A percentile compares a stretch with the other conserved stretches of the same genome.
phyloP scores from a whole-genome alignment of 192 early-diverging fungal genomes.

The Umbelopsis sp. region DNA sequence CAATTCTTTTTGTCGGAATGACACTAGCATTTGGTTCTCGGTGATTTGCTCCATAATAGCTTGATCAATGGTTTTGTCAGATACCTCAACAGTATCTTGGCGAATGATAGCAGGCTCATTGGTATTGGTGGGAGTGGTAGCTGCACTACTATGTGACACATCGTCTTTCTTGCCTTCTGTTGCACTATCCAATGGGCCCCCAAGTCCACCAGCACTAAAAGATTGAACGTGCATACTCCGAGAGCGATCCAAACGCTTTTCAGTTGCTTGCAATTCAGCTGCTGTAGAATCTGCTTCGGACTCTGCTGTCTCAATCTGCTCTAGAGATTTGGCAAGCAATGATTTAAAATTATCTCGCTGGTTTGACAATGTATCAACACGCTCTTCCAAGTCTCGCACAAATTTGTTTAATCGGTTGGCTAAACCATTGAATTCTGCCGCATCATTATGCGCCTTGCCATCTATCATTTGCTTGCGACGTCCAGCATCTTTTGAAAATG shows the following conservation, averaged over 20 bases:
- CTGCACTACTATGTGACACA: not conserved
- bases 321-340: slow-evolving; percentile 37
- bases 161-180: slow-evolving; percentile 7
- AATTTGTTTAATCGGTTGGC: not conserved
- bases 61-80: slow-evolving; percentile 27
- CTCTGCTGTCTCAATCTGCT: slow-evolving; percentile 43
- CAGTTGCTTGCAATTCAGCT: slow-evolving; percentile 42
- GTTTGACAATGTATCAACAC: slow-evolving; percentile 23
- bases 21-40: slow-evolving; percentile 48
- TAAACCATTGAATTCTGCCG: not conserved
- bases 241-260: slow-evolving; percentile 52
- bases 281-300: slow-evolving; percentile 42
- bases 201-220: slow-evolving; percentile 26
- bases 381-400: not conserved
- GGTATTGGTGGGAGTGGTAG: not conserved
- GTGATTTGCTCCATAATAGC: slow-evolving; percentile 45
- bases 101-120: not conserved
- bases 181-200: slow-evolving; percentile 21
- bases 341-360: slow-evolving; percentile 44
- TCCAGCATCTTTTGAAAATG: not conserved
- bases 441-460: not conserved
- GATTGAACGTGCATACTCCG: slow-evolving; percentile 44
- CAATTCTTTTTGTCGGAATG: slow-evolving; percentile 52
- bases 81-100: slow-evolving; percentile 8
- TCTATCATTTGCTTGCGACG: not conserved